phyloP scores from a whole-genome alignment of 352 stramenopile species.

The Phytophthora sp. region DNA sequence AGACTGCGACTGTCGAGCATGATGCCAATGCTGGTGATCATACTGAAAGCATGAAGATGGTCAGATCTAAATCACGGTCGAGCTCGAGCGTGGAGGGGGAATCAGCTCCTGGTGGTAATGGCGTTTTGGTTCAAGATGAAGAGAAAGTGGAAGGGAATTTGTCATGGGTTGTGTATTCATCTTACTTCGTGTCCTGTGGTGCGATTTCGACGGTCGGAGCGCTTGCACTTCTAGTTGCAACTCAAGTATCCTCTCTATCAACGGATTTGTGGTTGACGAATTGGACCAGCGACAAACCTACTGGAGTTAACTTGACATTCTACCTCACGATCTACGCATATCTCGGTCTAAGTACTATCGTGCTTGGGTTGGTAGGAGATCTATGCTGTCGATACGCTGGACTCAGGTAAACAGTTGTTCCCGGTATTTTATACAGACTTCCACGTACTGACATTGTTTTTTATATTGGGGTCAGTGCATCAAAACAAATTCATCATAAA shows the following conservation, averaged over 20 bases:
- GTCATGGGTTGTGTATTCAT: slow-evolving; percentile 43
- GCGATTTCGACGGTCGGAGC: slow-evolving; percentile 42
- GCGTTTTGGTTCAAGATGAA: slow-evolving; percentile 55
- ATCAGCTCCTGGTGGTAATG: not conserved
- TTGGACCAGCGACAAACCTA: slow-evolving; percentile 49
- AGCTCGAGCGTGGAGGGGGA: slow-evolving; percentile 14
- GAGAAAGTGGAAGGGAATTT: slow-evolving; percentile 48
- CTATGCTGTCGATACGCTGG: slow-evolving; percentile 54
- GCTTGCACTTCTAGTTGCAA: slow-evolving; percentile 43
- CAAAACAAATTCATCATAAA: slow-evolving; percentile 61
- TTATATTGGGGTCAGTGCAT: too few relatives aligned
- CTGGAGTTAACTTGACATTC: slow-evolving; percentile 39
- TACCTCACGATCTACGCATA: slow-evolving; percentile 68
- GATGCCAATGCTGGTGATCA: not conserved
- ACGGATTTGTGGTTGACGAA: slow-evolving; percentile 73
- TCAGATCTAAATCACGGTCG: slow-evolving; percentile 19
- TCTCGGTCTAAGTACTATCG: slow-evolving; percentile 56
- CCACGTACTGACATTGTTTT: too few relatives aligned
- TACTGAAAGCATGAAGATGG: not conserved
- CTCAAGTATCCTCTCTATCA: slow-evolving; percentile 59
- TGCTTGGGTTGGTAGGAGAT: slow-evolving; percentile 56
- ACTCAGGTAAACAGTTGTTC: slow-evolving; percentile 44
- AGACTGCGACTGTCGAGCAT: slow-evolving; percentile 4
- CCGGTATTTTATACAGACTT: too few relatives aligned
- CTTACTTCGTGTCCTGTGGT: slow-evolving; percentile 61